Percentiles rank a stretch among this genome's conserved stretches.
Evolutionary conservation across 2,329 filamentous ascomycete species (phyloP).

Genomic region (Beauveria australis): DNA sequence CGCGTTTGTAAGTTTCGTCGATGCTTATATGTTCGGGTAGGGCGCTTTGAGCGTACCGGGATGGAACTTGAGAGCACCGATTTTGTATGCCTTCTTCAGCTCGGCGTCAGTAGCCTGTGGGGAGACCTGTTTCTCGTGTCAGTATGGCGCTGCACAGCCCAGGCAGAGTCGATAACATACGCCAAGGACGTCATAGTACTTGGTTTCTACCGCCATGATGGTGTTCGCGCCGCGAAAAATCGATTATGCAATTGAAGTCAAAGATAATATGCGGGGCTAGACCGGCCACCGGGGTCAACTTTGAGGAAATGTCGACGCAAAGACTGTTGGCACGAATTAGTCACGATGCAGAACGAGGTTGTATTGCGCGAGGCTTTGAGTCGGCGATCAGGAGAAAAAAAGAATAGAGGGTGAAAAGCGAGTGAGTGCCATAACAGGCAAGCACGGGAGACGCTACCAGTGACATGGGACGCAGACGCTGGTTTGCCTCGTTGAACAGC

Average conservation of each 20-base stretch:
- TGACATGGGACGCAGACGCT: neutral
- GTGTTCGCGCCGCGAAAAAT: neutral
- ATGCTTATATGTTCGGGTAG: neutral
- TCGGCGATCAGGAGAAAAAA: neutral
- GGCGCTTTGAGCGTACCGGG: slow-evolving; percentile 51
- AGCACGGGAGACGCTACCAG: neutral
- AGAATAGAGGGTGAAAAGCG: neutral
- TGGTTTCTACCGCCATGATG: slow-evolving; percentile 72
- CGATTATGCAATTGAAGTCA: neutral
- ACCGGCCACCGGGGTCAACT: neutral
- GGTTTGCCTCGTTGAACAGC: neutral
- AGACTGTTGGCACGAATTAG: neutral
- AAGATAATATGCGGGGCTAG: neutral
- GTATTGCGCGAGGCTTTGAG: neutral
- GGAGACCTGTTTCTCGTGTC: slow-evolving; percentile 49
- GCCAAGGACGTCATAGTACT: slow-evolving; percentile 70
- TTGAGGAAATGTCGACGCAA: neutral
- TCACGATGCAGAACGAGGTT: neutral
- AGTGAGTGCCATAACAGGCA: neutral
- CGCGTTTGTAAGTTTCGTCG: slow-evolving; percentile 13
- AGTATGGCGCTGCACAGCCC: neutral
- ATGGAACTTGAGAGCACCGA: slow-evolving; percentile 74
- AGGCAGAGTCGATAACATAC: slow-evolving; percentile 39
- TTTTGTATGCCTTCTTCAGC: slow-evolving; percentile 86
- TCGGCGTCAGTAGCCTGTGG: slow-evolving; percentile 75